A percentile compares a stretch with the other conserved stretches of the same genome.
phyloP scores from a whole-genome alignment of 192 early-diverging fungal species.

The Chytriomyces confervae region DNA sequence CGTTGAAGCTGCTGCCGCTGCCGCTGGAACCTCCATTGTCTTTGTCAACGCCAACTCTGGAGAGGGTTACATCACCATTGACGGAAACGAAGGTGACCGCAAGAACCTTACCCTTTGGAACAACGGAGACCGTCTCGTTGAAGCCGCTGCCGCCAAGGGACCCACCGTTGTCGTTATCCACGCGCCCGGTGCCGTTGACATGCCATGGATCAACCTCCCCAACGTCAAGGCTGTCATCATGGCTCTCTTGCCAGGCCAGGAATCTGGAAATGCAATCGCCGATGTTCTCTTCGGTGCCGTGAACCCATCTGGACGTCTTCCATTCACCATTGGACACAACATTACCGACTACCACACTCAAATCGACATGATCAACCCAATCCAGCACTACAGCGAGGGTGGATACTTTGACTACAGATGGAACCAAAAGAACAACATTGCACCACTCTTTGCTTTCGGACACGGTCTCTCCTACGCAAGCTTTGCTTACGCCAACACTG shows the following conservation, averaged over 20 bases:
- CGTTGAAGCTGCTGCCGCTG: constrained; percentile 28
- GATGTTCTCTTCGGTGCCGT: constrained; percentile 72
- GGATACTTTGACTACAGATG: constrained; percentile 64
- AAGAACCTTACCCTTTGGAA: constrained; percentile 64
- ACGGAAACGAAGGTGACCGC: constrained; percentile 63
- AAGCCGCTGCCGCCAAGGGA: constrained; percentile 51
- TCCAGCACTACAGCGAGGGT: constrained; percentile 57
- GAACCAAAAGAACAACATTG: constrained; percentile 51
- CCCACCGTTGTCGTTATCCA: constrained; percentile 66
- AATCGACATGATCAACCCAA: constrained; percentile 1
- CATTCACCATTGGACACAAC: constrained; percentile 61
- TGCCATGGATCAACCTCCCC: constrained; percentile 65
- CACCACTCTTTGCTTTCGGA: constrained; percentile 63
- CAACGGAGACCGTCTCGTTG: constrained; percentile 55
- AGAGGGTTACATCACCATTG: constrained; percentile 42
- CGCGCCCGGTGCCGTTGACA: constrained; percentile 62
- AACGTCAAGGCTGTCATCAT: constrained; percentile 64
- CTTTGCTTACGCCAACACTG: constrained; percentile 56
- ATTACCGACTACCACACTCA: not conserved
- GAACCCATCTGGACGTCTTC: constrained; percentile 69
- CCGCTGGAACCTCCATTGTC: constrained; percentile 18
- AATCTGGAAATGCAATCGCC: constrained; percentile 70
- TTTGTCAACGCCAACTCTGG: constrained; percentile 46
- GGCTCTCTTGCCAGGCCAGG: constrained; percentile 68
- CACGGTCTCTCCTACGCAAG: constrained; percentile 69